Conservation (phyloP, 2,329 filamentous ascomycete genomes). For the Penicillium sclerotiorum region DNA sequence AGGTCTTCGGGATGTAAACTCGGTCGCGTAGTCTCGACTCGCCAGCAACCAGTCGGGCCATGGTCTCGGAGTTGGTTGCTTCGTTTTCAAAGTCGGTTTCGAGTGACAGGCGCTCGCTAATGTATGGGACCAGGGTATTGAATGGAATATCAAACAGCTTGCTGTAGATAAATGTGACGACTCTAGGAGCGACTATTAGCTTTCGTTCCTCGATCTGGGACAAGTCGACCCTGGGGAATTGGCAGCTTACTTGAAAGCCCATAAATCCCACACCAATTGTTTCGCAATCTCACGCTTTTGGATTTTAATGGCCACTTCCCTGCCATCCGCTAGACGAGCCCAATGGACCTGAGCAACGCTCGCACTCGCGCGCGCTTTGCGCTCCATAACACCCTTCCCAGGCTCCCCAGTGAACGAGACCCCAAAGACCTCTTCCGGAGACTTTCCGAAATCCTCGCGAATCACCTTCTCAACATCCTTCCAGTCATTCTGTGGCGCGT, state of each 20-base stretch:
- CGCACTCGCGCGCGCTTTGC: slow-evolving; percentile 72
- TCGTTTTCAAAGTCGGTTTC: slow-evolving; percentile 96
- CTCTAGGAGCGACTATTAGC: slow-evolving; percentile 52
- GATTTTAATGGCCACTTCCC: slow-evolving; percentile 93
- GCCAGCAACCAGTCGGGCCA: slow-evolving; percentile 73
- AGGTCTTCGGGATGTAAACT: slow-evolving; percentile 86
- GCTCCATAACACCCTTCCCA: slow-evolving; percentile 69
- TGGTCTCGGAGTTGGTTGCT: slow-evolving; percentile 81
- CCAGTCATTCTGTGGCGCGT: slow-evolving; percentile 93
- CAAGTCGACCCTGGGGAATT: not conserved
- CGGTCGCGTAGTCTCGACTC: slow-evolving; percentile 76
- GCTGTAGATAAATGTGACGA: slow-evolving; percentile 80
- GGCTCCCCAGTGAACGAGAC: slow-evolving; percentile 73
- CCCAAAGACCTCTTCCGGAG: slow-evolving; percentile 88
- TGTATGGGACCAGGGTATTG: slow-evolving; percentile 87
- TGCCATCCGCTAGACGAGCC: slow-evolving; percentile 80
- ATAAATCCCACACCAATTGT: slow-evolving; percentile 92
- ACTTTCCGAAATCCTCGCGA: slow-evolving; percentile 80
- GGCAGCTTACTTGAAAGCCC: slow-evolving; percentile 76
- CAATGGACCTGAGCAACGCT: slow-evolving; percentile 97
- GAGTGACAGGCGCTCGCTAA: slow-evolving; percentile 84
- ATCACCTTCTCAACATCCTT: slow-evolving; percentile 82
- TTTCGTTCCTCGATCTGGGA: not conserved
- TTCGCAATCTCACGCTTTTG: slow-evolving; percentile 92
- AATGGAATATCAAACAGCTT: slow-evolving; percentile 91